Base-by-base conservation (phyloP, 352 stramenopile species). In the Globisporangium orthogonon region DNA sequence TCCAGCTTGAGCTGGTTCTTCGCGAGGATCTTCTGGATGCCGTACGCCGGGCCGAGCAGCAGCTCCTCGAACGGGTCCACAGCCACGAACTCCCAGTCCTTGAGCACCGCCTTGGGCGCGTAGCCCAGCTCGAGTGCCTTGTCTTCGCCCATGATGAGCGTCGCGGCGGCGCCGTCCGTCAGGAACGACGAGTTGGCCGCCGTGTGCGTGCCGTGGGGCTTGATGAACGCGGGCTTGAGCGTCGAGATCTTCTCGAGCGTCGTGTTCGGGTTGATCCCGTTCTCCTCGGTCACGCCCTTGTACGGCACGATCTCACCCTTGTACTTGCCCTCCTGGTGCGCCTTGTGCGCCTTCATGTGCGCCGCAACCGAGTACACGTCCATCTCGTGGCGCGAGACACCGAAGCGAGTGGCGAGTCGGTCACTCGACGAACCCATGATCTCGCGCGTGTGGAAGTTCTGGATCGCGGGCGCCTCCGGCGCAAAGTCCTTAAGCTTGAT, bases 381-480 rank as follows among this genome's bases (percentile, higher is more conserved):
- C 82, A 99, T 97, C 41, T 98, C 94, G 56, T 96, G 65, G 49
- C 97, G 85, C 30, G 89, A 97, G 28, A 99, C 88, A 53, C 96
- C 96, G 72, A 99, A 99, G 14, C 86, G 81, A 11, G 88, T 86
- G 3, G 89, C 76, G 4, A 99, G 76, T 31, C 96, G 89, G 80
- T 99, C 97, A 49, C 80, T 97, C 23, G 79, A 97, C 52, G 98
- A 95, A n/a, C 97, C 97, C 97, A 99, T 99, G 30, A 99, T 88
- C 74, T 99, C 97, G 45, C 92, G 95, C 13, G 97, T 99, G 55
- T 97, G 98, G 70, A 98, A 99, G 75, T 99, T 99, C 52, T 97
- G 91, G 73, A 99, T 99, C 2, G 96, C 95, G 2, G 97, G 97
- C 0, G 96, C 94, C 56, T 99, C 97, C 1, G 97, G 88, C 3